Evolutionary conservation across 2,329 filamentous ascomycete species (phyloP).

Genomic region (Cryphonectria naterciae): DNA sequence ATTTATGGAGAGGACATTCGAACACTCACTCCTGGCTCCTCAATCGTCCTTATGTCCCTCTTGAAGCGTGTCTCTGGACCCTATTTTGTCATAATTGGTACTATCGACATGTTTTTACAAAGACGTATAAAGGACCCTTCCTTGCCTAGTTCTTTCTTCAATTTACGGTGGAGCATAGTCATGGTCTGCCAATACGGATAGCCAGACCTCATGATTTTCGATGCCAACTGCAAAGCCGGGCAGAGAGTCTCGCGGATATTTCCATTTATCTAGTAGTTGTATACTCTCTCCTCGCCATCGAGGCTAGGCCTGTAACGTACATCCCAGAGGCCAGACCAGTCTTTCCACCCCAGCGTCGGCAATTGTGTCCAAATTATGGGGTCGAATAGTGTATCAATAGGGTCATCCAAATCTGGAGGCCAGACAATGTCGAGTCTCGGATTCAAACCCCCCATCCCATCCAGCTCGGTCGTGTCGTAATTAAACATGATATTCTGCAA

Average conservation of each 20-base stretch:
- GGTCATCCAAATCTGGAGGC: background rate
- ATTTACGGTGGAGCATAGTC: background rate
- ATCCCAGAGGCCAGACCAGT: background rate
- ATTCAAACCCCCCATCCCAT: background rate
- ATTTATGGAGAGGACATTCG: too few relatives aligned
- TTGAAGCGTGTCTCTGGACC: too few relatives aligned
- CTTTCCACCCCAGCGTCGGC: background rate
- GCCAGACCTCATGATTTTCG: background rate
- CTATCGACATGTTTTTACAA: background rate
- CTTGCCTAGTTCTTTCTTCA: background rate
- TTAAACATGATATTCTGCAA: background rate
- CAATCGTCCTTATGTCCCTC: too few relatives aligned
- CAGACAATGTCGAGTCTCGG: background rate
- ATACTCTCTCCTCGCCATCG: background rate
- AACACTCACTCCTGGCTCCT: too few relatives aligned
- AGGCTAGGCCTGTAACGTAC: slow-evolving; percentile 1
- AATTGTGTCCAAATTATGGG: background rate
- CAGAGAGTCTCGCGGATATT: background rate
- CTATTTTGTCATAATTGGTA: too few relatives aligned
- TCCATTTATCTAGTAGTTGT: background rate
- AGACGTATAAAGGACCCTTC: background rate
- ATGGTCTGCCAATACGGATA: slow-evolving; percentile 4
- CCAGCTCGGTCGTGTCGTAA: slow-evolving; percentile 2
- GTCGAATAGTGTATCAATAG: background rate
- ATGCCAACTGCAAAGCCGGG: background rate